Evolutionary conservation across 768 basidiomycete species (phyloP).

Genomic region (Rhodotorula graminis): DNA sequence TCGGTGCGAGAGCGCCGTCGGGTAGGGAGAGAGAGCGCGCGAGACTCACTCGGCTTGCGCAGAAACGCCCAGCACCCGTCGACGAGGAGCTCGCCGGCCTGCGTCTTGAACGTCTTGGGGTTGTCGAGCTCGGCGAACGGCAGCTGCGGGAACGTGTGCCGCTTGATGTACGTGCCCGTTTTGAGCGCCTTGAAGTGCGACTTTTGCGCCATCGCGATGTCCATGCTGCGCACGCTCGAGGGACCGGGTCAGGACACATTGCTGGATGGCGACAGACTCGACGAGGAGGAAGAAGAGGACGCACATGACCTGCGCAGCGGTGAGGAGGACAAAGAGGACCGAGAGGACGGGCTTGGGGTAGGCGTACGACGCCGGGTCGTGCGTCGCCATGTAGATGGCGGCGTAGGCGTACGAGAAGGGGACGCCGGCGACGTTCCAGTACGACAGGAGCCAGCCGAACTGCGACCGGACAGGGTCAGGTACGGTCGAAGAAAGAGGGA

Average conservation of each 20-base stretch:
- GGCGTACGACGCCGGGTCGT: slow-evolving; percentile 76
- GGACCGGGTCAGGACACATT: neutral
- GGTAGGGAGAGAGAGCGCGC: slow-evolving; percentile 40
- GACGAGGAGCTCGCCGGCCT: slow-evolving; percentile 83
- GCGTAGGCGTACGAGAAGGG: slow-evolving; percentile 97
- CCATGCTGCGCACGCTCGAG: slow-evolving; percentile 60
- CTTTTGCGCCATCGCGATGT: slow-evolving; percentile 93
- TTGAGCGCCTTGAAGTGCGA: slow-evolving; percentile 96
- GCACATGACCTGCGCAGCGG: slow-evolving; percentile 81
- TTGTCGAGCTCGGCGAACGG: slow-evolving; percentile 76
- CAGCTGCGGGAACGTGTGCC: slow-evolving; percentile 89
- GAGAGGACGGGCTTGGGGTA: slow-evolving; percentile 75
- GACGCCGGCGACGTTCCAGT: slow-evolving; percentile 62
- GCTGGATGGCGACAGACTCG: neutral
- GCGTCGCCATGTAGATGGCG: slow-evolving; percentile 94
- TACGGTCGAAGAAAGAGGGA: neutral
- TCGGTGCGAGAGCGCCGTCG: neutral
- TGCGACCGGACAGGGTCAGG: slow-evolving; percentile 1
- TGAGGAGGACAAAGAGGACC: slow-evolving; percentile 66
- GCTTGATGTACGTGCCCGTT: slow-evolving; percentile 46
- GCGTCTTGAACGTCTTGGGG: slow-evolving; percentile 86
- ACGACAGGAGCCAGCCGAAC: slow-evolving; percentile 41
- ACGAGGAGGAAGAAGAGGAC: slow-evolving; percentile 42
- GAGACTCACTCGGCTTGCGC: slow-evolving; percentile 69
- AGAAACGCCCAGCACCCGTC: slow-evolving; percentile 92